Evolutionary conservation across 371 early-diverging fungal species (phyloP).

Genomic region (Rhizopus microsporus): DNA sequence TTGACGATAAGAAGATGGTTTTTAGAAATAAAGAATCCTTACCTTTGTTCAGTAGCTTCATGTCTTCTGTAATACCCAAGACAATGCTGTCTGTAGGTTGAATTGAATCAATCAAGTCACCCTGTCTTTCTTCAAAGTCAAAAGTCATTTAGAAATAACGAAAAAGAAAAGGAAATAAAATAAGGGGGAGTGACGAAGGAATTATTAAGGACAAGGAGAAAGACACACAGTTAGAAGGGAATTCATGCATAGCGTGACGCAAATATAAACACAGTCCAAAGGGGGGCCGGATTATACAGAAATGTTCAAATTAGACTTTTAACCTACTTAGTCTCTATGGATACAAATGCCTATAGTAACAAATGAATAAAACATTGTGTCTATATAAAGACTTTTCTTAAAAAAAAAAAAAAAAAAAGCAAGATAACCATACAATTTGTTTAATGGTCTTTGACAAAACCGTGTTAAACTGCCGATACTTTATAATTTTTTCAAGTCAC

Average conservation of each 20-base stretch:
- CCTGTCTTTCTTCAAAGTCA: constrained; percentile 42
- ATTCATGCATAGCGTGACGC: neutral
- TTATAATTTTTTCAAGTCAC: constrained; percentile 5
- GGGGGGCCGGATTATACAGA: too few species aligned
- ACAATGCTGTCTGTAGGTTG: constrained; percentile 26
- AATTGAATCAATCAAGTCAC: constrained; percentile 28
- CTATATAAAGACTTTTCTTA: too few species aligned
- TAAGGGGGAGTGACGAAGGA: constrained; percentile 8
- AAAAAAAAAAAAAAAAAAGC: too few species aligned
- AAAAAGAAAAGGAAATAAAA: constrained; percentile 13
- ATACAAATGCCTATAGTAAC: too few species aligned
- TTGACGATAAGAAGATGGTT: neutral
- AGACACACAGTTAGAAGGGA: neutral
- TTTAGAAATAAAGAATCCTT: neutral
- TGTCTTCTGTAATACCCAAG: constrained; percentile 33
- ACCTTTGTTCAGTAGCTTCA: constrained; percentile 34
- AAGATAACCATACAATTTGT: too few species aligned
- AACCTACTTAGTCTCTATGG: too few species aligned
- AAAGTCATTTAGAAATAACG: constrained; percentile 34
- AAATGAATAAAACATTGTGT: too few species aligned
- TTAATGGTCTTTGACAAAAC: too few species aligned
- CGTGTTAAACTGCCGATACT: neutral
- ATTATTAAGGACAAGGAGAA: constrained; percentile 2
- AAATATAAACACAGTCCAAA: too few species aligned
- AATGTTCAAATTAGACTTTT: too few species aligned